Conservation (phyloP, 192 early-diverging fungal species). For the Allomyces arbusculus region DNA sequence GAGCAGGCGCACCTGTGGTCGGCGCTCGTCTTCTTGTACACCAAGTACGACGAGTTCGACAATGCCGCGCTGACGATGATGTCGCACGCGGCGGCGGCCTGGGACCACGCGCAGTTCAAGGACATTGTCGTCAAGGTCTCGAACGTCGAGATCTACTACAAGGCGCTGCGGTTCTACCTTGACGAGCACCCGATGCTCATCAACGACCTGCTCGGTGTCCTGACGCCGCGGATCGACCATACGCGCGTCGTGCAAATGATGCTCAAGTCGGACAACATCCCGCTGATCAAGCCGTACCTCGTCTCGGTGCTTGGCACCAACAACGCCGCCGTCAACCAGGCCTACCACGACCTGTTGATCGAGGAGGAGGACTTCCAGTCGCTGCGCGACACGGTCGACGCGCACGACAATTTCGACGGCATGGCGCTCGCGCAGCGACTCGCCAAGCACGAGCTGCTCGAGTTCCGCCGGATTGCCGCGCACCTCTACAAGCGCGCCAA, state of each 20-base stretch:
- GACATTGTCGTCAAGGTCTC: slow-evolving; percentile 91
- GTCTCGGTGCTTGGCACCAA: slow-evolving; percentile 76
- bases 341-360: slow-evolving; percentile 87
- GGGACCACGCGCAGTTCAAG: slow-evolving; percentile 93
- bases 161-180: slow-evolving; percentile 88
- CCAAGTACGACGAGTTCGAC: slow-evolving; percentile 97
- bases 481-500: slow-evolving; percentile 92
- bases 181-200: slow-evolving; percentile 85
- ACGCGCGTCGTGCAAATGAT: slow-evolving; percentile 93
- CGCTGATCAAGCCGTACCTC: slow-evolving; percentile 89
- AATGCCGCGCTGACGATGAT: slow-evolving; percentile 94
- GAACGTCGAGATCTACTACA: slow-evolving; percentile 97
- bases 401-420: slow-evolving; percentile 86
- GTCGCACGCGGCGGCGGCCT: slow-evolving; percentile 81
- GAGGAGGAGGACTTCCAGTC: slow-evolving; percentile 95
- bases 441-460: slow-evolving; percentile 88
- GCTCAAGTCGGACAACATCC: slow-evolving; percentile 93
- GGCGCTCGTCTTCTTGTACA: slow-evolving; percentile 94
- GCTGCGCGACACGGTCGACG: slow-evolving; percentile 82
- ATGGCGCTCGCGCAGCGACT: slow-evolving; percentile 72
- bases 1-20: slow-evolving; percentile 87
- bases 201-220: slow-evolving; percentile 72
- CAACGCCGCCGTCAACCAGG: slow-evolving; percentile 85
- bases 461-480: slow-evolving; percentile 94
- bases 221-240: slow-evolving; percentile 86